Evolutionary conservation across 345 rosid genomes (phyloP).

Genomic region (Erucastrum elatum): DNA sequence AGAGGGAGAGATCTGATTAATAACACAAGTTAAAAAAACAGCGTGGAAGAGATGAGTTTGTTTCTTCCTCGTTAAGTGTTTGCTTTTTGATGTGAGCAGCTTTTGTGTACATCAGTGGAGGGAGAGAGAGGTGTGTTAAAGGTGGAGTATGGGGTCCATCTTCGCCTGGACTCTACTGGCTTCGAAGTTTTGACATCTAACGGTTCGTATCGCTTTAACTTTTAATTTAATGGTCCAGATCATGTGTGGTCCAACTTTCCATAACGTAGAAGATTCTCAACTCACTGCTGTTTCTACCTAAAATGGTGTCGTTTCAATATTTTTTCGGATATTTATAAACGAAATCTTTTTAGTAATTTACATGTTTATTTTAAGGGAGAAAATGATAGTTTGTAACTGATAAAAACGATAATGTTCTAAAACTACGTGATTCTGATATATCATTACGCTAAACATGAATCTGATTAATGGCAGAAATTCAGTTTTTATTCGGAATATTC

Average conservation of each 20-base stretch:
- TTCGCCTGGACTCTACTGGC: conserved; percentile 26
- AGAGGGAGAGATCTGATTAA: conserved; percentile 17
- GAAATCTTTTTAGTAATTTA: not conserved
- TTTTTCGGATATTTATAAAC: not conserved
- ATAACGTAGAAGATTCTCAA: conserved; percentile 2
- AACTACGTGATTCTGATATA: not conserved
- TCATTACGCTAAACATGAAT: conserved; percentile 7
- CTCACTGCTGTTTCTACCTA: not conserved
- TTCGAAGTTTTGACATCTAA: conserved; percentile 23
- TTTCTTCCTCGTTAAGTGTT: conserved; percentile 46
- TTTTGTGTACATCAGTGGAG: conserved; percentile 22
- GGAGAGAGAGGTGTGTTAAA: conserved; percentile 18
- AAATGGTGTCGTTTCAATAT: not conserved
- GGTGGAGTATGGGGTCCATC: conserved; percentile 28
- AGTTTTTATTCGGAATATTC: not conserved
- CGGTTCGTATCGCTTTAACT: not conserved
- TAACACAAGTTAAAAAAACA: not conserved
- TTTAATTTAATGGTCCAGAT: conserved; percentile 35
- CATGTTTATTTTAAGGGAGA: not conserved
- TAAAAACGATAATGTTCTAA: conserved; percentile 7
- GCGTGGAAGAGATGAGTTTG: conserved; percentile 23
- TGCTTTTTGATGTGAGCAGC: conserved; percentile 24
- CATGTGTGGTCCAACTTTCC: conserved; percentile 10
- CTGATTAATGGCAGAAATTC: not conserved
- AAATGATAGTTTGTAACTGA: conserved; percentile 3